Evolutionary conservation across 345 rosid genomes (phyloP).

Genomic region (Durio zibethinus): DNA sequence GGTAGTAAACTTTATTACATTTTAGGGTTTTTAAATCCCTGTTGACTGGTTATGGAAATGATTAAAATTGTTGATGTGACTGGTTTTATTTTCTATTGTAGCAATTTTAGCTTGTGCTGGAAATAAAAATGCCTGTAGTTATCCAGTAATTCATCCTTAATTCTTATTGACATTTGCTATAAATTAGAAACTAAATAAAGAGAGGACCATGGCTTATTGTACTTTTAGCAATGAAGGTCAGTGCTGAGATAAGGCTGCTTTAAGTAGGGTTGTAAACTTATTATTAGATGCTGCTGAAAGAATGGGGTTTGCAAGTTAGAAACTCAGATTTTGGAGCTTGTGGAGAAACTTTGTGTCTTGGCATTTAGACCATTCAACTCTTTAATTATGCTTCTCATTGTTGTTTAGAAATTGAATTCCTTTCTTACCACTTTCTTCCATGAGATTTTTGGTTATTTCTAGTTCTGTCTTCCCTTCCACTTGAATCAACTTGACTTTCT

Average conservation of each 20-base stretch:
- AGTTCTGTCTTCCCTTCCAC: not conserved
- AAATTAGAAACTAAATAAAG: not conserved
- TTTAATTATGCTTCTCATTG: not conserved
- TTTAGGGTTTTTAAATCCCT: not conserved
- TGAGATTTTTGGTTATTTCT: not conserved
- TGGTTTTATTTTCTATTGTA: not conserved
- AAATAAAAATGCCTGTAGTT: not conserved
- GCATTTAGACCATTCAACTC: not conserved
- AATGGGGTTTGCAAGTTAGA: constrained; percentile 1
- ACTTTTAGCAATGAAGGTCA: not conserved
- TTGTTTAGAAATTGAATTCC: not conserved
- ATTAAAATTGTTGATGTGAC: not conserved
- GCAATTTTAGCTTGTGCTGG: not conserved
- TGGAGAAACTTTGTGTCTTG: not conserved
- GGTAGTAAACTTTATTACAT: constrained; percentile 39
- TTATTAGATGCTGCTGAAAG: not conserved
- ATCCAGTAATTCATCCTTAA: not conserved
- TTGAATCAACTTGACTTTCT: not conserved
- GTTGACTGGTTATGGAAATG: not conserved
- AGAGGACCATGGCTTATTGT: not conserved
- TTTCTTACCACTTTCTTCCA: not conserved
- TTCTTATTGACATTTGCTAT: not conserved
- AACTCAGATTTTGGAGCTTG: not conserved
- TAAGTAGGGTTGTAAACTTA: not conserved
- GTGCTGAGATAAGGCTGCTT: not conserved